These are phyloP conservation scores for Teratosphaeria gauchensis DNA, from an alignment of 2,329 filamentous ascomycete species.

Conservation along the genomic window DNA sequence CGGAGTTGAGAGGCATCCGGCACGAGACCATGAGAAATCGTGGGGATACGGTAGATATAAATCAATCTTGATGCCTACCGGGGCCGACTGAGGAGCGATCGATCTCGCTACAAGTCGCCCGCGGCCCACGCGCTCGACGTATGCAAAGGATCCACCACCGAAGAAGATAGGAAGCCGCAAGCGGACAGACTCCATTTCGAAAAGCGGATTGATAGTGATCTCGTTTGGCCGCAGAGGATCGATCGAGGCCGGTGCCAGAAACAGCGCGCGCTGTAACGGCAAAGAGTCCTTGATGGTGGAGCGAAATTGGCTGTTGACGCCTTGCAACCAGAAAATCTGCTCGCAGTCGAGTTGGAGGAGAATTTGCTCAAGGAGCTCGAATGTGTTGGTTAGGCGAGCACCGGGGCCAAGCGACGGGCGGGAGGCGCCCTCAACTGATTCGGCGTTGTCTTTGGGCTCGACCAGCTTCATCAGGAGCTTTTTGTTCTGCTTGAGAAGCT, in stretches of 20 bases:
- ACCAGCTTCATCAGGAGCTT: too few species aligned
- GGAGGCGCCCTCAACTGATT: too few species aligned
- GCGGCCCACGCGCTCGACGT: background rate
- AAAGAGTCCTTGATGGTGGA: background rate
- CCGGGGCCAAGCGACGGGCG: slow-evolving; percentile 1
- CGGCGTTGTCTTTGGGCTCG: too few species aligned
- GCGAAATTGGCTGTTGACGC: background rate
- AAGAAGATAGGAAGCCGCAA: background rate
- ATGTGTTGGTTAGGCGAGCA: slow-evolving; percentile 4
- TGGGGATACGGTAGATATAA: background rate
- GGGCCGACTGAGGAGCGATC: too few species aligned
- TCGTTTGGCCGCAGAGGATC: background rate
- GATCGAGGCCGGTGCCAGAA: background rate
- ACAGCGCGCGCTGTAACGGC: background rate
- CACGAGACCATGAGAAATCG: too few species aligned
- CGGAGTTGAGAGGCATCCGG: background rate
- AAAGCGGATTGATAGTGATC: background rate
- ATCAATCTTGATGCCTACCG: too few species aligned
- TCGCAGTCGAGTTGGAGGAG: slow-evolving; percentile 3
- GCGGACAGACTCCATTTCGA: background rate
- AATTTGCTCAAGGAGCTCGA: slow-evolving; percentile 9
- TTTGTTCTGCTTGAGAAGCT: too few species aligned
- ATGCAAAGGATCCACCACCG: background rate
- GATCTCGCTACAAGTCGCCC: background rate
- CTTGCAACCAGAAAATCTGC: slow-evolving; percentile 3